Percentiles rank a stretch among this genome's conserved stretches.
Conservation (phyloP, 2,329 filamentous ascomycete genomes). For the Stemphylium beticola region DNA sequence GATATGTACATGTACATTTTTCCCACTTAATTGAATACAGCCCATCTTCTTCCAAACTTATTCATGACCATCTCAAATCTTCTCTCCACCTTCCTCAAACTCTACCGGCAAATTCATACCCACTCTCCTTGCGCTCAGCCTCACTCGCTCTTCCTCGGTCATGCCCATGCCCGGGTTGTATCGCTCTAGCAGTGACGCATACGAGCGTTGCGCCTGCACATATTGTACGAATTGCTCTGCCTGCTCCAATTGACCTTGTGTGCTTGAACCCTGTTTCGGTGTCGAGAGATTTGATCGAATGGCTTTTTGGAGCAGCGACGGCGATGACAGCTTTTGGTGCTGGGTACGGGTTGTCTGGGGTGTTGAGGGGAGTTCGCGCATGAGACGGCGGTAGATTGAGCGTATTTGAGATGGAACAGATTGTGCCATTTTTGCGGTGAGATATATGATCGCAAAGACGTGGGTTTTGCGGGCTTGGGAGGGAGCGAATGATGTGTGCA, state of each 20-base stretch:
- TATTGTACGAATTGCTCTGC: slow-evolving; percentile 83
- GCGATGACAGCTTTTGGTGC: slow-evolving; percentile 55
- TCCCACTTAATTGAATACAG: neutral
- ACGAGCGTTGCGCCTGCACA: slow-evolving; percentile 82
- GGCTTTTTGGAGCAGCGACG: slow-evolving; percentile 72
- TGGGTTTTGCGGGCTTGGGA: neutral
- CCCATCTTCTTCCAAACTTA: neutral
- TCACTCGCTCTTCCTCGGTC: slow-evolving; percentile 81
- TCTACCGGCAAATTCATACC: slow-evolving; percentile 86
- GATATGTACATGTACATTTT: slow-evolving; percentile 1
- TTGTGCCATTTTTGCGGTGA: slow-evolving; percentile 41
- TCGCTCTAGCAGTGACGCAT: slow-evolving; percentile 80
- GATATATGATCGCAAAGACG: neutral
- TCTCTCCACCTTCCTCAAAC: slow-evolving; percentile 42
- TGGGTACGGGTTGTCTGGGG: slow-evolving; percentile 48
- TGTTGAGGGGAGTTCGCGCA: slow-evolving; percentile 85
- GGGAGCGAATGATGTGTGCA: neutral
- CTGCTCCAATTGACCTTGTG: slow-evolving; percentile 50
- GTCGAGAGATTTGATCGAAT: slow-evolving; percentile 68
- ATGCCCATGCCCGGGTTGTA: slow-evolving; percentile 94
- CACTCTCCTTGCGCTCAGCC: slow-evolving; percentile 83
- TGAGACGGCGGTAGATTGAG: slow-evolving; percentile 83
- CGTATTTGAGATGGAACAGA: slow-evolving; percentile 61
- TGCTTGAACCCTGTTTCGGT: neutral
- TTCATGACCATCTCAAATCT: slow-evolving; percentile 1